phyloP scores from a whole-genome alignment of 2,329 filamentous ascomycete species.

The Leptodontidium sp. region DNA sequence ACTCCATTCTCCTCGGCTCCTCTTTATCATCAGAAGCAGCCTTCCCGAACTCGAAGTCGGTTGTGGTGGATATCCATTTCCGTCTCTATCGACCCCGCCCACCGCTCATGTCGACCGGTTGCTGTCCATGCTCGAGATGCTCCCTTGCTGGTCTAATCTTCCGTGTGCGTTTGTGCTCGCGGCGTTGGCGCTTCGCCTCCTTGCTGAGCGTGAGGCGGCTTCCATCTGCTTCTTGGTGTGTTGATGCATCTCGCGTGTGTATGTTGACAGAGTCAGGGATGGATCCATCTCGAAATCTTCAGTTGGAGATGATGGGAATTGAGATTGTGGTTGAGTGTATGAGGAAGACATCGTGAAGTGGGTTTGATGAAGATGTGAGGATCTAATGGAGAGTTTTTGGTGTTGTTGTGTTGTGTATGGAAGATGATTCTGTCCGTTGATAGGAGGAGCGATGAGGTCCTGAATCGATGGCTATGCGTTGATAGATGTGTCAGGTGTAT shows the following conservation, averaged over 20 bases:
- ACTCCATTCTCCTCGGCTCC: neutral
- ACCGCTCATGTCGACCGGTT: constrained; percentile 4
- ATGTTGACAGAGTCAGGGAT: constrained; percentile 48
- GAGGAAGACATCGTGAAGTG: constrained; percentile 26
- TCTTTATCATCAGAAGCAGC: neutral
- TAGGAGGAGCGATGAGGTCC: neutral
- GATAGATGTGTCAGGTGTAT: too few species aligned
- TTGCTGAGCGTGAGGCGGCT: constrained; percentile 56
- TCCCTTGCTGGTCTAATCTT: constrained; percentile 23
- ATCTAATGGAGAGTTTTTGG: neutral
- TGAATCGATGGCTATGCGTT: neutral
- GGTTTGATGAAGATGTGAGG: neutral
- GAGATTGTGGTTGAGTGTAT: constrained; percentile 19
- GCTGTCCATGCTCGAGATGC: constrained; percentile 32
- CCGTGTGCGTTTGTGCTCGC: constrained; percentile 30
- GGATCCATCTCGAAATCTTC: constrained; percentile 15
- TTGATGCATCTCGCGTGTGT: constrained; percentile 68
- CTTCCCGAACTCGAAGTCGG: too few species aligned
- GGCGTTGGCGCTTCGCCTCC: constrained; percentile 32
- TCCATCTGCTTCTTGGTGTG: constrained; percentile 74
- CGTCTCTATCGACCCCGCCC: too few species aligned
- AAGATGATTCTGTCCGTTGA: neutral
- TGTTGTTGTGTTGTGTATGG: neutral
- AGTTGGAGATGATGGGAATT: constrained; percentile 2
- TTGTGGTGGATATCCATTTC: neutral